Evolutionary conservation across 2,329 filamentous ascomycete species (phyloP).

Genomic region (Claviceps capensis): DNA sequence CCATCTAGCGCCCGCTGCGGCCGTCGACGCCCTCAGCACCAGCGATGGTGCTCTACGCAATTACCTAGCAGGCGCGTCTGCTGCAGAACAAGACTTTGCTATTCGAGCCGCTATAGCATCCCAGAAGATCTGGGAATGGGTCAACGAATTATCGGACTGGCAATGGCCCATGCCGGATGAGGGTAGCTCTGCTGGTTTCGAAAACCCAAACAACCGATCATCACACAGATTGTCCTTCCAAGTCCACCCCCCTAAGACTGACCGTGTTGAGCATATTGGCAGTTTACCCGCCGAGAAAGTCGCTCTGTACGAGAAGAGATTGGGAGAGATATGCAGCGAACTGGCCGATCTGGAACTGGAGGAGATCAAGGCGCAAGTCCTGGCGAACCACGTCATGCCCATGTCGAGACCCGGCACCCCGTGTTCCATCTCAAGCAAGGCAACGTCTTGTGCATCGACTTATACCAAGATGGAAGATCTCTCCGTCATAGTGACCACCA

Average conservation of each 20-base stretch:
- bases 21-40: slow-evolving; percentile 44
- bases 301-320: slow-evolving; percentile 52
- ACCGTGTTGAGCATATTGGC: slow-evolving; percentile 44
- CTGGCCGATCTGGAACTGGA: slow-evolving; percentile 63
- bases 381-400: slow-evolving; percentile 64
- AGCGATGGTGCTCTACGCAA: slow-evolving; percentile 37
- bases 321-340: slow-evolving; percentile 58
- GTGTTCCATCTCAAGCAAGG: slow-evolving; percentile 16
- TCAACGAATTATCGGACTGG: slow-evolving; percentile 54
- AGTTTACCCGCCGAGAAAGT: slow-evolving; percentile 54
- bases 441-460: slow-evolving; percentile 30
- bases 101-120: slow-evolving; percentile 56
- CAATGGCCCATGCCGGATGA: slow-evolving; percentile 33
- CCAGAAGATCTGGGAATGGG: slow-evolving; percentile 59
- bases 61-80: slow-evolving; percentile 49
- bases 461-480: slow-evolving; percentile 76
- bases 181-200: slow-evolving; percentile 39
- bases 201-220: slow-evolving; percentile 28
- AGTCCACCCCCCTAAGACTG: slow-evolving; percentile 11
- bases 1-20: slow-evolving; percentile 46
- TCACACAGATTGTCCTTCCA: slow-evolving; percentile 24
- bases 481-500: slow-evolving; percentile 79
- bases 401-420: slow-evolving; percentile 25
- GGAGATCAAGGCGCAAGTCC: slow-evolving; percentile 77
- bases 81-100: slow-evolving; percentile 56